Base-by-base conservation (phyloP, 2,329 filamentous ascomycete genomes). In the Claviceps capensis region DNA sequence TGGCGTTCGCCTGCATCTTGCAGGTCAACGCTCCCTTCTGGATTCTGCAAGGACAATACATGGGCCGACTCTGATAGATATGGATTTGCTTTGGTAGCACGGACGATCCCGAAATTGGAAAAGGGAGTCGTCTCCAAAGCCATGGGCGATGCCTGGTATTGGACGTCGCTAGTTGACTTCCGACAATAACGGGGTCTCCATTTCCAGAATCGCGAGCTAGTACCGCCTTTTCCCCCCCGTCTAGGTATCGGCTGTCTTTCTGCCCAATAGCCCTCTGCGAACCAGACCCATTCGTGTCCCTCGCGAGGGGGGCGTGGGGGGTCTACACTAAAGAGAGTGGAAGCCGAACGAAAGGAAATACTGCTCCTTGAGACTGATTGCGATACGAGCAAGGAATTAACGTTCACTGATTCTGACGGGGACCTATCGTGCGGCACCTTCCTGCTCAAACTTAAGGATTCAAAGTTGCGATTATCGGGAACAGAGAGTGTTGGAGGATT, bases 211-310 rank as follows among this genome's bases (percentile, higher is more conserved):
- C 64, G 64, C n/a, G 60, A 64, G 30, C 60, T 62, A 23, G 64
- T 60, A 49, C 58, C 67, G 49, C 64, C 68, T 55, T 66, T 67
- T 13, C 47, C 62, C 16, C 61, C 59, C 4, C 0, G 30, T 1
- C 54, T 48, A 49, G 43, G 43, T 47, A 61, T 56, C 22, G 22
- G 52, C 48, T 73, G 67, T 17, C 78, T 69, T 62, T 81, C 78
- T 16, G 78, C 78, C 78, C 77, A 81, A 61, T 79, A 82, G 5
- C 78, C 78, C 50, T 73, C 74, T 1, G 78, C 77, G 60, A 78
- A 81, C 78, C 78, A 81, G 26, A 81, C 78, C 78, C 76, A 82
- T 65, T 82, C 78, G 59, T 65, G 70, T 42, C 78, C 77, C 45
- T 74, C 69, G 47, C 65, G 73, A 49, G 78, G 65, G n/a, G 74